Evolutionary conservation across 306 rosid species (phyloP).

Genomic region (Fragaria vesca): DNA sequence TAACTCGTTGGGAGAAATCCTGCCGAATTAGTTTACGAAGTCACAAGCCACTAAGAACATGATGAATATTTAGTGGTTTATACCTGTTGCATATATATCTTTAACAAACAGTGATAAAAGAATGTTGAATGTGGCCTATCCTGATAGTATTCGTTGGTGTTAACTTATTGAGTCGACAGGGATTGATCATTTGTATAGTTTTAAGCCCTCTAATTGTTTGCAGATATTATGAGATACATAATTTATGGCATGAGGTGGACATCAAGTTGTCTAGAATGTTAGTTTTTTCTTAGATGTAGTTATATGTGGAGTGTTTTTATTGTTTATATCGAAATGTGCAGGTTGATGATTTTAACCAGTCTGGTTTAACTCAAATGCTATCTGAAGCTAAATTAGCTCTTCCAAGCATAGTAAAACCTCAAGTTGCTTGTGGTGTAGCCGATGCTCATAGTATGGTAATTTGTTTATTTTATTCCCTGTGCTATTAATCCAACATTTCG

Average conservation of each 20-base stretch:
- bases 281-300: neutral
- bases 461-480: constrained; percentile 7
- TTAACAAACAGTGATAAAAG: neutral
- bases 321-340: constrained; percentile 17
- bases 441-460: constrained; percentile 82
- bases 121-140: neutral
- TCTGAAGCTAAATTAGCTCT: constrained; percentile 59
- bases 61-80: neutral
- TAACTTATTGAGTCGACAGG: neutral
- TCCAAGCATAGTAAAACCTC: constrained; percentile 90
- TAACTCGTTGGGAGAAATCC: neutral
- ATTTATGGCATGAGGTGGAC: neutral
- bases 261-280: neutral
- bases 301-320: neutral
- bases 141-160: neutral
- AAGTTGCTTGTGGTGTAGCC: constrained; percentile 89
- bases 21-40: neutral
- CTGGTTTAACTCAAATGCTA: constrained; percentile 45
- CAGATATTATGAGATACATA: constrained; percentile 4
- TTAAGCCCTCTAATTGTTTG: neutral
- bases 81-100: neutral
- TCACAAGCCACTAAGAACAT: neutral
- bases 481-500: neutral
- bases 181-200: neutral
- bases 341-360: constrained; percentile 57